Evolutionary conservation across 352 stramenopile species (phyloP), one percentile per base, ranked within the genome.

Genomic region (Thalassiosira hispida): DNA sequence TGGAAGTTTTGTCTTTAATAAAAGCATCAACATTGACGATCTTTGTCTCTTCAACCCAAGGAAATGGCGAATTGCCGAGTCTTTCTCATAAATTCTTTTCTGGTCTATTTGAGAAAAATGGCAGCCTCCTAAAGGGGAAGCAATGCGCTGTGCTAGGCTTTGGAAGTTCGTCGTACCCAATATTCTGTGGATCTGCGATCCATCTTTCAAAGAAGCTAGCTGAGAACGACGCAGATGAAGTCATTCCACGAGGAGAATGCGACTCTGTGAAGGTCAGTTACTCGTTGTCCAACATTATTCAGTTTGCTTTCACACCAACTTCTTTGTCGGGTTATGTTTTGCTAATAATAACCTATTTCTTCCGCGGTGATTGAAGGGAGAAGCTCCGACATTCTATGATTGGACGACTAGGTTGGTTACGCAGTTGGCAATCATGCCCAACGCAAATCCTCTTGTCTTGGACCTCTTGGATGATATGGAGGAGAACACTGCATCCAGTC

Each of bases 201-300:
- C 8, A 61, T 18, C 25, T 81, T 16, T 77, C 56, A 8, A 72
- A 25, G 29, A 64, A 61, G 27, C 33, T 81, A 18, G 35, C 42
- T 23, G 49, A 72, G 46, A 38, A 33, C 1, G 16, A 33, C 25
- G 73, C 61, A 46, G 46, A 60, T 0, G 73, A 81, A 49, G 35
- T 81, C 16, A 27, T 81, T 20, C 56, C 51, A 33, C 33, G 55
- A 46, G 73, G 64, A 33, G n/a, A 67, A 18, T 81, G 73, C 38
- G 73, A 81, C 62, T 35, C 73, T 46, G 73, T 81, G 1, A 76
- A n/a, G n/a, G n/a, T n/a, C n/a, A n/a, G n/a, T n/a, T n/a, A n/a
- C n/a, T n/a, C n/a, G n/a, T n/a, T n/a, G n/a, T n/a, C n/a, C n/a
- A n/a, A n/a, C n/a, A n/a, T n/a, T n/a, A n/a, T n/a, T n/a, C n/a